Base-by-base conservation (phyloP, 2,329 filamentous ascomycete genomes). In the Scytalidium lignicola region DNA sequence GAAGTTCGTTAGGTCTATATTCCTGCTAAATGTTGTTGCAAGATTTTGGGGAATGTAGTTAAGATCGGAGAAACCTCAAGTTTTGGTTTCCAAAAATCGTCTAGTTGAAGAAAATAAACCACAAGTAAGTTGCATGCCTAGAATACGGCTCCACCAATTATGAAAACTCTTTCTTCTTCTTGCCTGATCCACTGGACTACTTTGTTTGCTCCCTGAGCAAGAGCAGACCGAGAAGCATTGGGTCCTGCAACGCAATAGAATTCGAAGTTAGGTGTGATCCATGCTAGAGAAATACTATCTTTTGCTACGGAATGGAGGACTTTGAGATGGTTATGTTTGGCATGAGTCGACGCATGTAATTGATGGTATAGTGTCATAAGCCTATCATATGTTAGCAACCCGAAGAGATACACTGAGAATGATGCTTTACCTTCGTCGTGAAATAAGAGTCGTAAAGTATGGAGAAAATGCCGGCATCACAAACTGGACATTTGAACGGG, bases 71-170 rank as follows among this genome's bases (percentile, higher is more conserved):
- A n/a, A n/a, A n/a, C n/a, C n/a, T n/a, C n/a, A n/a, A n/a, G n/a
- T n/a, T n/a, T n/a, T n/a, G n/a, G n/a, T n/a, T n/a, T n/a, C n/a
- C n/a, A n/a, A n/a, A n/a, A n/a, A n/a, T n/a, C n/a, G n/a, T n/a
- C n/a, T n/a, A n/a, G n/a, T n/a, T n/a, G n/a, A n/a, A n/a, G n/a
- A n/a, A n/a, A n/a, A n/a, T n/a, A n/a, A n/a, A n/a, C n/a, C n/a
- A n/a, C n/a, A n/a, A n/a, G n/a, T n/a, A n/a, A n/a, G n/a, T n/a
- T 26, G 10, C 10, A 26, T 26, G 5, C 32, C 15, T 58, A 65
- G 42, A 86, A 86, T 58, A 97, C 92, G 41, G 91, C 93, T n/a
- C 93, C 95, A 1, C 93, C 93, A 63, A 99, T 93, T 51, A 99
- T 96, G 64, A 99, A 99, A 5, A 97, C 73, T 50, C 93, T 77